These are phyloP conservation scores for Agaricus sinodeliciosus DNA, from an alignment of 768 basidiomycete genomes.

Conservation along the genomic window DNA sequence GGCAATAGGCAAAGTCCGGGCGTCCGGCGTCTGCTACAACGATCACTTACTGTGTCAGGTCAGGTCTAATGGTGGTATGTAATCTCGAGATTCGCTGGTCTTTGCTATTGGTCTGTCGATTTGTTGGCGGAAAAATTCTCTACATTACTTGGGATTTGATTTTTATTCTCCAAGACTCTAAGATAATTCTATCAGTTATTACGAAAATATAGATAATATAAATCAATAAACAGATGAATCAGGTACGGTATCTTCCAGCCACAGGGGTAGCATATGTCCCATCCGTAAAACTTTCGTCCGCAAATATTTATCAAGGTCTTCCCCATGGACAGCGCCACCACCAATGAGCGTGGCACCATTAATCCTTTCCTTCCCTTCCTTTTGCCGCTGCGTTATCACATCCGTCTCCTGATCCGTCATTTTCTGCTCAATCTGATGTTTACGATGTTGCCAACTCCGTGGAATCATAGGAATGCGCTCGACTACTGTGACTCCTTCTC, in stretches of 20 bases:
- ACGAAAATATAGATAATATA: constrained; percentile 1
- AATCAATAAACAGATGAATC: constrained; percentile 17
- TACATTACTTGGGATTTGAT: too few relatives aligned
- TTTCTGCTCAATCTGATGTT: constrained; percentile 23
- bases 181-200: neutral
- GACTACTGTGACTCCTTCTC: constrained; percentile 71
- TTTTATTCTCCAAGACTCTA: neutral
- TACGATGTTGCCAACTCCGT: constrained; percentile 66
- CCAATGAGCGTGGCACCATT: constrained; percentile 79
- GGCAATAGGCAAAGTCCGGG: too few relatives aligned
- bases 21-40: too few relatives aligned
- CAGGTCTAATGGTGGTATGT: too few relatives aligned
- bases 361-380: constrained; percentile 31
- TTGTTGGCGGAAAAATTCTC: too few relatives aligned
- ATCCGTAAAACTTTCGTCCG: constrained; percentile 94
- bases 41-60: too few relatives aligned
- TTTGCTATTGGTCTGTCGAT: too few relatives aligned
- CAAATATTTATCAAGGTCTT: constrained; percentile 91
- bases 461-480: constrained; percentile 96
- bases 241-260: constrained; percentile 29
- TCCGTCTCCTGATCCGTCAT: constrained; percentile 13
- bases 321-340: constrained; percentile 65
- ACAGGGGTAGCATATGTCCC: constrained; percentile 86
- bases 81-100: too few relatives aligned
- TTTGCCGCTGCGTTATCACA: constrained; percentile 14